Base-by-base conservation (phyloP, 164 flowering plant species). In the Paratinospora sagittata region DNA sequence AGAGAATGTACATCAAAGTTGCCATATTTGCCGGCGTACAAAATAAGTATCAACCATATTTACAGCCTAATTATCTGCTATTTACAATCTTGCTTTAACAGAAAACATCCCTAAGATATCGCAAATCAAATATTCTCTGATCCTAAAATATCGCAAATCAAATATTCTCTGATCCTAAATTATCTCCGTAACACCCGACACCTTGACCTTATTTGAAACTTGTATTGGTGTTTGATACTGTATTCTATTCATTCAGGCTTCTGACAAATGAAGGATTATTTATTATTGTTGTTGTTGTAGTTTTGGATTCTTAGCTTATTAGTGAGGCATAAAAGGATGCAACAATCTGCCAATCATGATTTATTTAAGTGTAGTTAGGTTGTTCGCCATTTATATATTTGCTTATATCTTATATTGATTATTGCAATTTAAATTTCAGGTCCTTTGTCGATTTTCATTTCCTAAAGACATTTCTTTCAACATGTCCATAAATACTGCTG, bases 401-500 rank as follows among this genome's bases (percentile, higher is more conserved):
- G 0, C 19, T 58, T 58, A 58, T 58, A 4, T 23, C 6, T 58
- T 6, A 58, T 30, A 30, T 12, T 74, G 23, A 17, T 69, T 33
- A 16, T 24, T 74, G 30, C 24, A 36, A 47, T 66, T 68, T 55
- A 10, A 33, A 21, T 76, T 76, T 74, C 85, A 90, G 96, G 86
- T 74, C 19, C 76, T 79, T 37, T 43, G 36, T 71, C 49, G 70
- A 72, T 65, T 80, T 67, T 79, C 72, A 58, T 68, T 80, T 26
- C 43, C 76, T 10, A 27, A 65, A 73, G 88, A 77, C 74, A 67
- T 26, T 49, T 73, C 13, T 45, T 52, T 60, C 45, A 65, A 65
- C 65, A 78, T 68, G 36, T 72, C 73, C 74, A 70, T 83, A 58
- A 76, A 23, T 39, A 76, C 82, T 71, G 45, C 74, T 74, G 75